Base-by-base conservation (phyloP, 306 rosid species). In the Cucumis cinereus region DNA sequence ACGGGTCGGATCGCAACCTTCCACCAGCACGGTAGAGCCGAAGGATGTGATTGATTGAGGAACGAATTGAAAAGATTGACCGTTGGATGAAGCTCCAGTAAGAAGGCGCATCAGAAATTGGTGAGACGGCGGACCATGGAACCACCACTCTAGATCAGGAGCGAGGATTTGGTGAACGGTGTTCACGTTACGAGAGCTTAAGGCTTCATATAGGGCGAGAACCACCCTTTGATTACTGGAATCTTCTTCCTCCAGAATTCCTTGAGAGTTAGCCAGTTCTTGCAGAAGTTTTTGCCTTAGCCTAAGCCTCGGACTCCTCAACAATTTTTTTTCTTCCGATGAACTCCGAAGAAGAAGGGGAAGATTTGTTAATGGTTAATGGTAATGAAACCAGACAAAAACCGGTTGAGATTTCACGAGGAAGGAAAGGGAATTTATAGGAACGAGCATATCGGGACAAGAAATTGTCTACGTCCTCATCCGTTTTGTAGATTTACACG, bases 101-200 rank as follows among this genome's bases (percentile, higher is more conserved):
- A 93, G 98, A 76, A 87, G 76, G 83, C 87, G 93, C 90, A 83
- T 90, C 88, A 90, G 85, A 78, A 84, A 92, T 81, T 94, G 97
- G 79, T 91, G 88, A 1, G 92, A 83, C 1, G 95, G 99, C 10
- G 99, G 97, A 83, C 99, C 96, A 69, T 94, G 97, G 86, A 94
- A 94, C 97, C 97, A 94, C 99, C 97, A 92, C 87, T 94, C 99
- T 19, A 94, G 96, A 71, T 94, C 93, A 11, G 93, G 72, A 36
- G 95, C 93, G 16, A 94, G 82, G 17, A 89, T 81, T 66, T 80
- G 60, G 79, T 82, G 88, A 40, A 94, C 97, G n/a, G 89, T 82
- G 68, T 80, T 80, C 50, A 91, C 89, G 82, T 92, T 94, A 3
- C 81, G 86, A 3, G 93, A 74, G 83, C 80, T 94, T 64, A 91